A percentile compares a stretch with the other conserved stretches of the same genome.
Conservation (phyloP, 2,329 filamentous ascomycete species). For the Chaetomiaceae sp. region DNA sequence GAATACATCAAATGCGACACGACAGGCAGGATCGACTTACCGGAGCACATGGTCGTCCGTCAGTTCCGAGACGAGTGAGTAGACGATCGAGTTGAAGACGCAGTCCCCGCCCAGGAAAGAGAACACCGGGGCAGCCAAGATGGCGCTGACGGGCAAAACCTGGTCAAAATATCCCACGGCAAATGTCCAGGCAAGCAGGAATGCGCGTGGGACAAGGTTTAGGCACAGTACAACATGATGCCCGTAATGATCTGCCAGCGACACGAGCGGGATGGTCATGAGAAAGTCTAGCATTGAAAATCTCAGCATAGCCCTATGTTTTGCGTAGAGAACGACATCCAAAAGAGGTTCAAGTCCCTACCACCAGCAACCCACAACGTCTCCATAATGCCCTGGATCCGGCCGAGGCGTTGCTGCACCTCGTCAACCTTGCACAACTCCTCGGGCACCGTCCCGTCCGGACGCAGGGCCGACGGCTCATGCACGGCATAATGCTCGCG, state of each 20-base stretch:
- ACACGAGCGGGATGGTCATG: constrained; percentile 47
- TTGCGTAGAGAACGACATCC: neutral
- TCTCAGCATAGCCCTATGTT: constrained; percentile 20
- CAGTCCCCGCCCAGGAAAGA: constrained; percentile 48
- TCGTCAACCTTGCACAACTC: constrained; percentile 49
- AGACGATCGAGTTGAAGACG: constrained; percentile 48
- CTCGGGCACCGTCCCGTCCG: constrained; percentile 44
- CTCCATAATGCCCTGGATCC: constrained; percentile 49
- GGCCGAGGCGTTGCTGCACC: constrained; percentile 48
- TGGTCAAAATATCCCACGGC: constrained; percentile 37
- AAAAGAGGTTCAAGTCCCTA: neutral
- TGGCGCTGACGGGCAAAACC: constrained; percentile 36
- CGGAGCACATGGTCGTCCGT: constrained; percentile 41
- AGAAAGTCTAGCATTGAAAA: constrained; percentile 39
- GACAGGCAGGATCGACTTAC: constrained; percentile 23
- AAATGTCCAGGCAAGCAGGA: constrained; percentile 40
- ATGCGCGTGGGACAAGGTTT: constrained; percentile 41
- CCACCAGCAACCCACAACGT: constrained; percentile 45
- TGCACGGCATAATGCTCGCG: constrained; percentile 43
- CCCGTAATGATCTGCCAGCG: constrained; percentile 42
- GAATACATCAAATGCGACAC: neutral
- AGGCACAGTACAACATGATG: constrained; percentile 39
- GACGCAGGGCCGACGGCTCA: constrained; percentile 35
- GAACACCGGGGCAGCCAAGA: constrained; percentile 39
- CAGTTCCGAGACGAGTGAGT: constrained; percentile 41